phyloP scores from a whole-genome alignment of 2,329 filamentous ascomycete genomes.

The Capronia americana region DNA sequence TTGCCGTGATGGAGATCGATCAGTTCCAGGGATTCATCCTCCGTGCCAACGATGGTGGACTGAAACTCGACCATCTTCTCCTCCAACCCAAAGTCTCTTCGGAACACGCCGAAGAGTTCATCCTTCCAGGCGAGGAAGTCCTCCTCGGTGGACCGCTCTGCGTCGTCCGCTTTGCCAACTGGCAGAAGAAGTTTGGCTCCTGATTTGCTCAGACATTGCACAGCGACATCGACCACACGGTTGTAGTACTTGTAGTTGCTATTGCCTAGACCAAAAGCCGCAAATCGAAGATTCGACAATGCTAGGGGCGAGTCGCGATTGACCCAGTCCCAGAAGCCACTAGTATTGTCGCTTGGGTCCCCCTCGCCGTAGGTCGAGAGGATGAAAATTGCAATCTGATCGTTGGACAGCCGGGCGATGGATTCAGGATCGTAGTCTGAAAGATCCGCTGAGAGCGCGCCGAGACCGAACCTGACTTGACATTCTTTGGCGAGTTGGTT shows the following conservation, averaged over 20 bases:
- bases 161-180: conserved; percentile 89
- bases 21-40: conserved; percentile 49
- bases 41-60: conserved; percentile 74
- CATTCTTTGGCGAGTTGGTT: conserved; percentile 34
- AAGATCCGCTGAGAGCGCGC: conserved; percentile 90
- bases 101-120: conserved; percentile 82
- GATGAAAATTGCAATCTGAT: conserved; percentile 88
- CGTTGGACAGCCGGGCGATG: conserved; percentile 77
- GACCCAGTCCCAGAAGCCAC: conserved; percentile 88
- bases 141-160: conserved; percentile 93
- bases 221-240: conserved; percentile 86
- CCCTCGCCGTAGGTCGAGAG: conserved; percentile 95
- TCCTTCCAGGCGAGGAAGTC: conserved; percentile 97
- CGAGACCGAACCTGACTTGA: conserved; percentile 74
- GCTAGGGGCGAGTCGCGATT: conserved; percentile 68
- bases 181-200: conserved; percentile 78
- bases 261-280: conserved; percentile 90
- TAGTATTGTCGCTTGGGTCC: conserved; percentile 92
- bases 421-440: conserved; percentile 94
- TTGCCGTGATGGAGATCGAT: conserved; percentile 38
- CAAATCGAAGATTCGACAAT: conserved; percentile 74
- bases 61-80: conserved; percentile 91
- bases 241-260: conserved; percentile 99
- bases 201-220: conserved; percentile 74
- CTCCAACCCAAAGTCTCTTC: conserved; percentile 77